Base-by-base conservation (phyloP, 1,284 basidiomycete species). In the Cryptococcus hybrid region DNA sequence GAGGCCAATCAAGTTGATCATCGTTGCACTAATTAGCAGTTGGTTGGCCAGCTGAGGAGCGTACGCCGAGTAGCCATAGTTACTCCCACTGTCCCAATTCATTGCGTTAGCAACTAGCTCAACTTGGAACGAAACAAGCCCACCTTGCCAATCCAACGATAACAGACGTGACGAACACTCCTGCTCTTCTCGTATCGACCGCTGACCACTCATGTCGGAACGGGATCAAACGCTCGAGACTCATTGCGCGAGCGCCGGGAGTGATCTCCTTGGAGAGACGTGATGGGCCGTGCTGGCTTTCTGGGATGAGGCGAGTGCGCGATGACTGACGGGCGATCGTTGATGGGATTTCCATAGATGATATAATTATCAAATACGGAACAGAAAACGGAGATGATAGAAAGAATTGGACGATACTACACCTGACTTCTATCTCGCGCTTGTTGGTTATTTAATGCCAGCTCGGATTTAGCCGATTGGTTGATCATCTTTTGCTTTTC, bases 21-120 rank as follows among this genome's bases (percentile, higher is more conserved):
- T 83, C 0, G 88, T 91, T 52, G 90, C 88, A 0, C 84, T 82
- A 15, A 91, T 82, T 47, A 82, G 79, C n/a, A 92, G 81, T 42
- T 84, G 82, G 12, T 84, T 76, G 1, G 86, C 87, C 3, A 92
- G 80, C 70, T 91, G 89, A 0, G 90, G 89, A 0, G 86, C 85
- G 70, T 91, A 92, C 2, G 88, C 90, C 34, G 86, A 85, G 58
- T 68, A 69, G 36, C 61, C 67, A 53, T 61, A 61, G 48, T 61
- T 61, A 44, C 60, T 61, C 15, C 60, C 60, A 52, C 60, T 68
- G 49, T 13, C n/a, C 34, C 40, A 7, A 15, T 34, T 45, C 42
- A 24, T 24, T 24, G 24, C 24, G 35, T 12, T 12, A 6, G 5
- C 24, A 24, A 5, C 11, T 37, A 39, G 1, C 18, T 11, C 47